Evolutionary conservation across 179 eudicot genomes (phyloP), one percentile per base, ranked within the genome.

Genomic region (Vitellaria paradoxa): DNA sequence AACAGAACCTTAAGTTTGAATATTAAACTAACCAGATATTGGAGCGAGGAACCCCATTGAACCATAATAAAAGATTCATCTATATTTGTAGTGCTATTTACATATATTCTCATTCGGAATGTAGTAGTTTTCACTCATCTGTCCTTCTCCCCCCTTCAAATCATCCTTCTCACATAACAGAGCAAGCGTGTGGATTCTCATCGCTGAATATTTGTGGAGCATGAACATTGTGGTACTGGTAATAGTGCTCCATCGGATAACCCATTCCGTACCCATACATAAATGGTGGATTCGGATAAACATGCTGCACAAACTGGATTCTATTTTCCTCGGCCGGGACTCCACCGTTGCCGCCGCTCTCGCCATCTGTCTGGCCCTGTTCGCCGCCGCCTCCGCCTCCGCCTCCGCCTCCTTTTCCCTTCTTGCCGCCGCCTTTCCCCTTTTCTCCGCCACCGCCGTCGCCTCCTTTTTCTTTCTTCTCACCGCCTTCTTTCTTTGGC

Each of bases 141-240:
- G 0, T n/a, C 56, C 53, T 3, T 62, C 46, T n/a, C 56, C 53
- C 1, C 68, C 46, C 69, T 2, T 30, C 37, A 30, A 30, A 30
- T 30, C 2, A 2, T 30, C 37, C 37, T 30, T 30, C 37, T 87
- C 87, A 92, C 97, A 92, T 92, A 17, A 92, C 65, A 20, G 84
- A 79, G 83, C 97, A 92, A 1, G 87, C 90, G 59, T 91, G 88
- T 0, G 92, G 88, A 65, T 92, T 92, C 65, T 92, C 97, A 42
- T 92, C 97, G 68, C 97, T 91, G 78, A 91, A 88, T 9, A 84
- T n/a, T 68, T 88, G 89, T 0, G 95, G 88, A 1, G 86, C 76
- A 53, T 80, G 87, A 24, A 3, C 52, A 5, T 47, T 37, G 3
- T 42, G 10, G 52, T 55, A 46, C 57, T 40, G 10, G 6, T 23